These are phyloP conservation scores for Boletus eberwhitei DNA, from an alignment of 768 basidiomycete species.

Conservation along the genomic window DNA sequence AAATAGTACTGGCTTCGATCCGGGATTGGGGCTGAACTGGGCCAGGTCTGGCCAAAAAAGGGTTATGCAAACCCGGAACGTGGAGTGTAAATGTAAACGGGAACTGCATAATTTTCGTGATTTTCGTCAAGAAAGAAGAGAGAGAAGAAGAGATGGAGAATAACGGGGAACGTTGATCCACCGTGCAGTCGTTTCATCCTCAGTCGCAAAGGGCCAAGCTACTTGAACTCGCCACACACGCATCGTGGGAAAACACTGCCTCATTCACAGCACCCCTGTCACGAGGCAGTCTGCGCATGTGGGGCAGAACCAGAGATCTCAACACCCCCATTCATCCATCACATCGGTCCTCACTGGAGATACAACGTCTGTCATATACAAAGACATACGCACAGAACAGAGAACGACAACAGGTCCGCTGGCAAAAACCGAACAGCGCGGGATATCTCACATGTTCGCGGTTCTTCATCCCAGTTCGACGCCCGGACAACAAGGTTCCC, in stretches of 20 bases:
- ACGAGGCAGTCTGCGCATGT: no score
- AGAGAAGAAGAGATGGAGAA: background rate
- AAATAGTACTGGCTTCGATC: conserved; percentile 23
- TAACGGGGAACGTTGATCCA: background rate
- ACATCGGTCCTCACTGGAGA: no score
- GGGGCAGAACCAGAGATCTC: no score
- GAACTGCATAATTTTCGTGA: conserved; percentile 45
- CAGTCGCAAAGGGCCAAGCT: background rate
- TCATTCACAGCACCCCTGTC: background rate
- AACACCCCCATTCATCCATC: no score
- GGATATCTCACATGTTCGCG: background rate
- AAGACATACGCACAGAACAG: no score
- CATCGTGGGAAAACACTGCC: conserved; percentile 10
- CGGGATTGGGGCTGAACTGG: conserved; percentile 21
- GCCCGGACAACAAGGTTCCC: background rate
- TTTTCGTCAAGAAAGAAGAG: conserved; percentile 19
- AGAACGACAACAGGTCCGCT: no score
- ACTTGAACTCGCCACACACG: background rate
- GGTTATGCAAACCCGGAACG: conserved; percentile 65
- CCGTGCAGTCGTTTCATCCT: background rate
- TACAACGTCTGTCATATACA: no score
- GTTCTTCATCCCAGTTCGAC: background rate
- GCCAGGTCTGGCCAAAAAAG: conserved; percentile 43
- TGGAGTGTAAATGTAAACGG: conserved; percentile 70
- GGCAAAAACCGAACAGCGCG: no score